These are phyloP conservation scores for Saccharomycopsis vini DNA, from an alignment of 805 yeast genomes.

Conservation along the genomic window DNA sequence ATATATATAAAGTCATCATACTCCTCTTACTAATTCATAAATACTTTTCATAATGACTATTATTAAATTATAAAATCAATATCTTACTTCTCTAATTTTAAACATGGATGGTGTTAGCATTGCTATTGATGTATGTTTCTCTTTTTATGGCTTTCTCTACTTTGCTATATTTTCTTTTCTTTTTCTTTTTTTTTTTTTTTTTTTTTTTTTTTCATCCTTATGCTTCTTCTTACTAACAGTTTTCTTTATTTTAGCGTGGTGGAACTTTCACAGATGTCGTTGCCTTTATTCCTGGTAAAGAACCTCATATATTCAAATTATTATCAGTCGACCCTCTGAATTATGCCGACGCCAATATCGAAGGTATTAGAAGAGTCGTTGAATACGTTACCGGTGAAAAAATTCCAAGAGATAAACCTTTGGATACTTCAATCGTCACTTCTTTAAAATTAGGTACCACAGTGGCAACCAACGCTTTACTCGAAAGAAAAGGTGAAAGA, in stretches of 20 bases:
- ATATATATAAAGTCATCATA: too few relatives aligned
- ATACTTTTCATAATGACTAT: too few relatives aligned
- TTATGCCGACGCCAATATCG: constrained; percentile 85
- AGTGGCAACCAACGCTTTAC: constrained; percentile 88
- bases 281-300: constrained; percentile 38
- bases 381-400: constrained; percentile 45
- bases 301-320: constrained; percentile 64
- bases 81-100: too few relatives aligned
- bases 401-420: constrained; percentile 51
- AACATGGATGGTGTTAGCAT: too few relatives aligned
- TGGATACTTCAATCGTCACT: constrained; percentile 56
- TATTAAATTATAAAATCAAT: too few relatives aligned
- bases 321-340: constrained; percentile 84
- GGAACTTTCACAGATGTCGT: constrained; percentile 87
- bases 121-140: too few relatives aligned
- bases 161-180: too few relatives aligned
- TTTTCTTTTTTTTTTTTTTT: constrained; percentile 23
- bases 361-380: constrained; percentile 75
- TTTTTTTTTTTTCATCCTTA: too few relatives aligned
- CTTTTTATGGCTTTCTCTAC: too few relatives aligned
- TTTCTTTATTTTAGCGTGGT: constrained; percentile 50
- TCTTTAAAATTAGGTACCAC: constrained; percentile 88
- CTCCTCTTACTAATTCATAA: too few relatives aligned
- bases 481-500: constrained; percentile 86
- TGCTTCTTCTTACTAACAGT: background rate